A percentile compares a stretch with the other conserved stretches of the same genome.
Evolutionary conservation across 1,284 basidiomycete species (phyloP).

Genomic region (Cutaneotrichosporon sp.): DNA sequence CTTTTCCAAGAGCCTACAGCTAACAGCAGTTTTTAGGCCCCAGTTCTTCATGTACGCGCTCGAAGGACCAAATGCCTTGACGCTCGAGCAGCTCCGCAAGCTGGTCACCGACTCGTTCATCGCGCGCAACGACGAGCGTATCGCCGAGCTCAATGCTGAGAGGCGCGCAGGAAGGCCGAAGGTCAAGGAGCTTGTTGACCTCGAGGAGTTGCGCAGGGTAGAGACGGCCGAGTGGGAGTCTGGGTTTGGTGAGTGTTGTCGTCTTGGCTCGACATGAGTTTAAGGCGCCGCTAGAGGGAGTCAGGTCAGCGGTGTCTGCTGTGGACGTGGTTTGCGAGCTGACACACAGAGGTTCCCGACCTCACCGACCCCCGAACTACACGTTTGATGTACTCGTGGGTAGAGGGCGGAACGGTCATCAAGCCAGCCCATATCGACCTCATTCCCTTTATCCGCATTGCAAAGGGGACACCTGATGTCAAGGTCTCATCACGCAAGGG

Average conservation of each 20-base stretch:
- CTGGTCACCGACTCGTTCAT: constrained; percentile 69
- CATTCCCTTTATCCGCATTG: constrained; percentile 38
- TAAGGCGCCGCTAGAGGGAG: no score
- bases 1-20: background rate
- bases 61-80: constrained; percentile 56
- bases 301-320: background rate
- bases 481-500: constrained; percentile 29
- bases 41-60: constrained; percentile 73
- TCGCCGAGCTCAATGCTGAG: constrained; percentile 60
- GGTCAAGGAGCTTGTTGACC: constrained; percentile 61
- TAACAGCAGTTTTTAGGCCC: constrained; percentile 60
- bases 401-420: constrained; percentile 57
- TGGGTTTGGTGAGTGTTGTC: constrained; percentile 64
- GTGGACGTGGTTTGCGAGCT: no score
- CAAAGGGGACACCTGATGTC: constrained; percentile 23
- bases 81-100: constrained; percentile 63
- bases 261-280: background rate
- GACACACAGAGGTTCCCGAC: constrained; percentile 68
- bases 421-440: constrained; percentile 63
- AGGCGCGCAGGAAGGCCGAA: constrained; percentile 74
- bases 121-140: constrained; percentile 62
- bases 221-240: constrained; percentile 72
- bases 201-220: constrained; percentile 65
- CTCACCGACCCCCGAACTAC: constrained; percentile 69
- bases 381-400: constrained; percentile 68